phyloP scores from a whole-genome alignment of 2,329 filamentous ascomycete species.

The Diaporthe destruens region DNA sequence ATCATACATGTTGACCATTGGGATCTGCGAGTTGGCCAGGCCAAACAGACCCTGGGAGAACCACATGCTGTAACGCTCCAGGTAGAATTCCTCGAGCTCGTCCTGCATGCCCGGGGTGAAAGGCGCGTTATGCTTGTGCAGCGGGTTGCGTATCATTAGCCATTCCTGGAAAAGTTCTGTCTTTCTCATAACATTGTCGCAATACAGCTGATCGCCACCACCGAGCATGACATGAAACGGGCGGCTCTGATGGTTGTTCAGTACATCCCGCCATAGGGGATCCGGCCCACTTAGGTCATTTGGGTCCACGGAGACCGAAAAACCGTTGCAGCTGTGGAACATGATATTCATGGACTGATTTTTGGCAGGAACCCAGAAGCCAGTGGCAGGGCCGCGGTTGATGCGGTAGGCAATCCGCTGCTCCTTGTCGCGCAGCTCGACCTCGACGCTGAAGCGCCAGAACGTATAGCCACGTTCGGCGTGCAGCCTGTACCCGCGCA shows the following conservation, averaged over 20 bases:
- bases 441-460: conserved; percentile 96
- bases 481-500: conserved; percentile 85
- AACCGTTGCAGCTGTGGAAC: conserved; percentile 98
- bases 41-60: conserved; percentile 95
- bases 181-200: conserved; percentile 83
- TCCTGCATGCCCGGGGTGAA: conserved; percentile 87
- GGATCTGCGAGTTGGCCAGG: conserved; percentile 93
- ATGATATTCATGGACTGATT: conserved; percentile 96
- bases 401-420: conserved; percentile 95
- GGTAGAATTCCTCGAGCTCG: conserved; percentile 89
- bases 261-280: conserved; percentile 94
- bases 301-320: conserved; percentile 82
- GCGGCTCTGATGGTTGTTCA: conserved; percentile 89
- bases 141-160: conserved; percentile 82
- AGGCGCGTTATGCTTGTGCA: conserved; percentile 82
- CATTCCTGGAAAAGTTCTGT: conserved; percentile 85
- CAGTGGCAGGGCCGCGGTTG: conserved; percentile 87
- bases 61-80: conserved; percentile 92
- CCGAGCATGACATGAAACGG: conserved; percentile 99
- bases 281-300: conserved; percentile 91
- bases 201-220: conserved; percentile 97
- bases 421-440: conserved; percentile 83
- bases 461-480: conserved; percentile 90
- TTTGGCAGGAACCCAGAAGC: conserved; percentile 92
- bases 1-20: conserved; percentile 98